phyloP scores from a whole-genome alignment of 2,329 filamentous ascomycete genomes.

The Diaporthe australafricana region DNA sequence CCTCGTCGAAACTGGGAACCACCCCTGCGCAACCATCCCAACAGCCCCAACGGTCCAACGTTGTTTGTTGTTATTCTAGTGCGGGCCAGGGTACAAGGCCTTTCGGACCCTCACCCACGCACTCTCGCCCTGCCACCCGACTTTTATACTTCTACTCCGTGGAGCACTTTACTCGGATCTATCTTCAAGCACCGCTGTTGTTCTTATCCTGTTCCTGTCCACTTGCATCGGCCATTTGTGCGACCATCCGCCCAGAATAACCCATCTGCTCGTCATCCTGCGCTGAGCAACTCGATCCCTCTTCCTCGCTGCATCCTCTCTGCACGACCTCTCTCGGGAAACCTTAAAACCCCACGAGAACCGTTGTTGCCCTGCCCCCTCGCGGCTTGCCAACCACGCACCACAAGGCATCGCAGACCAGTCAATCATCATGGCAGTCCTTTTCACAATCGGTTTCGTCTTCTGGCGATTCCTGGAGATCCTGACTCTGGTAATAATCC shows the following conservation, averaged over 20 bases:
- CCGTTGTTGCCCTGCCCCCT: background rate
- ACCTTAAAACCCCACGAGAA: constrained; percentile 21
- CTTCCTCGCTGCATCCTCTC: background rate
- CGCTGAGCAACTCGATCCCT: constrained; percentile 9
- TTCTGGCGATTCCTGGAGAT: constrained; percentile 73
- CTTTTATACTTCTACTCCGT: constrained; percentile 24
- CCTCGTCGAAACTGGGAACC: constrained; percentile 40
- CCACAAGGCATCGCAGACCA: constrained; percentile 9
- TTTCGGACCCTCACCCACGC: constrained; percentile 16
- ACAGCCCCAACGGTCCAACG: constrained; percentile 11
- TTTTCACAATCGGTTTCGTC: constrained; percentile 73
- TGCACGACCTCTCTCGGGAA: background rate
- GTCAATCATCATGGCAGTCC: constrained; percentile 58
- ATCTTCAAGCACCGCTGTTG: constrained; percentile 3
- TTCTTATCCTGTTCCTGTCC: constrained; percentile 13
- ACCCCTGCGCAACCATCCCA: constrained; percentile 36
- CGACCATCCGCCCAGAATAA: constrained; percentile 25
- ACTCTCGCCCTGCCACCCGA: constrained; percentile 18
- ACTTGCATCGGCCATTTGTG: background rate
- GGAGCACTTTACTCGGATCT: background rate
- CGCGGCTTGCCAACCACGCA: background rate
- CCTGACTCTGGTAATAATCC: constrained; percentile 68
- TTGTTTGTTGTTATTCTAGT: constrained; percentile 15
- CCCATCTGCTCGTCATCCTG: constrained; percentile 26
- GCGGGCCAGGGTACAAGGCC: background rate